phyloP scores from a whole-genome alignment of 495 filamentous ascomycete species.

The Lasiosphaeria ovina region DNA sequence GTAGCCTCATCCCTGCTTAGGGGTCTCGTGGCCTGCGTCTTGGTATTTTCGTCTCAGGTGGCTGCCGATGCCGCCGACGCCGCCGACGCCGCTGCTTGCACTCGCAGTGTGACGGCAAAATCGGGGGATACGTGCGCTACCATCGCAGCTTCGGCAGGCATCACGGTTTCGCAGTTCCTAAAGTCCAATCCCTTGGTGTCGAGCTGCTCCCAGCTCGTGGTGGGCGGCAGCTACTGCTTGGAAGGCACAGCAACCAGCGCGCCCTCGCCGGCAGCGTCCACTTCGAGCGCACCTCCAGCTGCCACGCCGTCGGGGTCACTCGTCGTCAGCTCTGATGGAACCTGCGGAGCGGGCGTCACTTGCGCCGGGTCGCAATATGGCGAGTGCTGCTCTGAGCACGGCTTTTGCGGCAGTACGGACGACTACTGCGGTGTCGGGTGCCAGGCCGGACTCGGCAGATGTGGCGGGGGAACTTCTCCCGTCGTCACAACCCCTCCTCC shows the following conservation, averaged over 20 bases:
- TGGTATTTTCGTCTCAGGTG: constrained; percentile 13
- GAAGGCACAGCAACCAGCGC: constrained; percentile 15
- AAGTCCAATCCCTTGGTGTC: constrained; percentile 25
- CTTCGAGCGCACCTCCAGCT: not conserved
- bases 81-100: constrained; percentile 19
- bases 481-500: constrained; percentile 1
- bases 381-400: constrained; percentile 42
- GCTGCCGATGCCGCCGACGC: not conserved
- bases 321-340: constrained; percentile 32
- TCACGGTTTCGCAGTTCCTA: constrained; percentile 30
- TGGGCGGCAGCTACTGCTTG: constrained; percentile 25
- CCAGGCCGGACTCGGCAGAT: constrained; percentile 36
- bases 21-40: constrained; percentile 16
- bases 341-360: constrained; percentile 40
- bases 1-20: constrained; percentile 11
- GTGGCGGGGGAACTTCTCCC: constrained; percentile 15
- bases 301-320: constrained; percentile 3
- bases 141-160: constrained; percentile 21
- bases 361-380: constrained; percentile 41
- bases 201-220: constrained; percentile 25
- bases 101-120: constrained; percentile 21
- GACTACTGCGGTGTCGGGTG: constrained; percentile 42
- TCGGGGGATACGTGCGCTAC: constrained; percentile 30
- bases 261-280: constrained; percentile 1
- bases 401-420: constrained; percentile 38